Evolutionary conservation across 768 basidiomycete genomes (phyloP), one percentile per base, ranked within the genome.

Genomic region (Lentinula edodes): DNA sequence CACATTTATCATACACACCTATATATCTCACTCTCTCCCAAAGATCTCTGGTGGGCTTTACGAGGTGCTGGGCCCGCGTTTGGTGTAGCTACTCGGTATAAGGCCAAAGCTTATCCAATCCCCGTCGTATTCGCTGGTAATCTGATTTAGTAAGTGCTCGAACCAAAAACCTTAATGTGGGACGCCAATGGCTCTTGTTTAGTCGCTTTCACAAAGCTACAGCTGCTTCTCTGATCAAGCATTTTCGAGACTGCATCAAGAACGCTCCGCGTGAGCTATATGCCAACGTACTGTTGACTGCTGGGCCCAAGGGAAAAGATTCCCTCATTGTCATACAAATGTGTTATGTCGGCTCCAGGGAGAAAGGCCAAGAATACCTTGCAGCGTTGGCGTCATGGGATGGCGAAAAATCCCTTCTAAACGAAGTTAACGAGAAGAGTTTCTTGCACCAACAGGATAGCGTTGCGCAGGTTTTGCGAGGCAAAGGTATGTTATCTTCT

Each of bases 241-340:
- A 96, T 73, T 93, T 94, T 76, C 86, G 95, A 28, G 95, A 97
- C 72, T 95, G 93, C 68, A 83, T 95, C 76, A 95, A 95, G 69
- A 86, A 87, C 43, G 90, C 91, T 12, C 92, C 93, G 1, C 83
- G 89, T 9, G 89, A 93, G 67, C 82, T 95, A 16, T 97, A 97
- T 70, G 89, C 91, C 41, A 96, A 95, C 69, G 84, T 93, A 38
- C 83, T 96, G 58, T 81, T 96, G 60, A 96, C 95, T 2, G 94
- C 95, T 0, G 94, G 95, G 6, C 93, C 93, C 4, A 86, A 84
- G 9, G 86, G 86, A 54, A 83, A 90, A 65, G 90, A 91, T 65
- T 94, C 91, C 15, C 84, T 97, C 48, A 83, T 94, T 62, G 91
- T 95, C 41, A 85, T 97, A 55, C 95, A 97, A 71, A 89, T 96